Conservation (phyloP, 805 yeast genomes). For the Myxozyma nipponensis region DNA sequence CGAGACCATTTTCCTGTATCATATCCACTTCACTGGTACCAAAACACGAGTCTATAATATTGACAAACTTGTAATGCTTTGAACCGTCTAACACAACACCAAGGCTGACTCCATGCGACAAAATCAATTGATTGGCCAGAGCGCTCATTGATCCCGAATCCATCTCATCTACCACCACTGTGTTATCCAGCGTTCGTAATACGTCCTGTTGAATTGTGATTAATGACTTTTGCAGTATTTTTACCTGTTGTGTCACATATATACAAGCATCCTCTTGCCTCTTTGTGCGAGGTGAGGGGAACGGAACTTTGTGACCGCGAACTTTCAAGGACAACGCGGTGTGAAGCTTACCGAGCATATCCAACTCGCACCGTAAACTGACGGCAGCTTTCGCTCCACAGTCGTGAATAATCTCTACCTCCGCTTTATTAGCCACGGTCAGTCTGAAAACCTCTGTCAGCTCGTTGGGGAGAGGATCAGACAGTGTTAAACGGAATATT, state of each 20-base stretch:
- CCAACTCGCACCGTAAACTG: slow-evolving; percentile 11
- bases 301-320: neutral
- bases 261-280: neutral
- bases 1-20: slow-evolving; percentile 11
- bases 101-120: slow-evolving; percentile 5
- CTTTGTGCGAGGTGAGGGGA: neutral
- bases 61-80: slow-evolving; percentile 2
- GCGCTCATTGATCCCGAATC: neutral
- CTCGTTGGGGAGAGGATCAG: slow-evolving; percentile 6
- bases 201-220: neutral
- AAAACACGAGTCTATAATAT: slow-evolving; percentile 6
- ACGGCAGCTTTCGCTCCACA: neutral
- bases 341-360: slow-evolving; percentile 6
- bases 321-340: slow-evolving; percentile 8
- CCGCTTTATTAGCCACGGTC: slow-evolving; percentile 10
- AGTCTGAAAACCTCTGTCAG: slow-evolving; percentile 8
- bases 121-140: neutral
- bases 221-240: slow-evolving; percentile 5
- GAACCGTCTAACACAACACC: neutral
- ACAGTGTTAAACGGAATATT: slow-evolving; percentile 6
- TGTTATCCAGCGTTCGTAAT: neutral
- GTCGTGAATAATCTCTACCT: neutral
- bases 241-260: slow-evolving; percentile 8
- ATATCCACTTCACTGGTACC: slow-evolving; percentile 14
- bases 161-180: neutral